Percentiles rank a stretch among this genome's conserved stretches.
These are phyloP conservation scores for Corrigiola litoralis DNA, from an alignment of 179 eudicot species.

Conservation along the genomic window DNA sequence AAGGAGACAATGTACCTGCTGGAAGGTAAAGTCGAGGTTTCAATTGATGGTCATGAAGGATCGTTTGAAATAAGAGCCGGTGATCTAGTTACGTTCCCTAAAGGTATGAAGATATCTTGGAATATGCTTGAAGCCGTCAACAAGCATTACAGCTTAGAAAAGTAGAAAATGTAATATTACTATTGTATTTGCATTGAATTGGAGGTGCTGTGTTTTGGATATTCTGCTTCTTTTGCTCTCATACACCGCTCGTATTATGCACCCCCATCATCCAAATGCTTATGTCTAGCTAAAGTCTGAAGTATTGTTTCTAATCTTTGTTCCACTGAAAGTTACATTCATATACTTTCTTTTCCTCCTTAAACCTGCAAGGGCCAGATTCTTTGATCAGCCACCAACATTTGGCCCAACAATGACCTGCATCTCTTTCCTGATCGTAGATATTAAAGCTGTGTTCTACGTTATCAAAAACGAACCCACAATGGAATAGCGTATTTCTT, in stretches of 20 bases:
- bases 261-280: no score
- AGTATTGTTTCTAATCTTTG: no score
- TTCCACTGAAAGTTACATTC: no score
- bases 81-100: constrained; percentile 80
- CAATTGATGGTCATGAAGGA: constrained; percentile 73
- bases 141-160: constrained; percentile 70
- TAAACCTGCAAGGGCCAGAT: constrained; percentile 18
- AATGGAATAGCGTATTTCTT: constrained; percentile 1
- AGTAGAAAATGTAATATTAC: constrained; percentile 19
- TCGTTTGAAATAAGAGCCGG: constrained; percentile 78
- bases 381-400: constrained; percentile 26
- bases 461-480: constrained; percentile 7
- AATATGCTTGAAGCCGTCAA: constrained; percentile 80
- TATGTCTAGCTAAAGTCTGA: no score
- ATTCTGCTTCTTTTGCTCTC: no score
- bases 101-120: constrained; percentile 96
- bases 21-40: constrained; percentile 86
- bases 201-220: no score
- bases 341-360: no score
- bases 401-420: constrained; percentile 6
- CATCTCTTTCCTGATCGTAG: constrained; percentile 9
- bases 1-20: constrained; percentile 85
- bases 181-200: no score
- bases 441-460: constrained; percentile 4
- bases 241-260: no score